These are phyloP conservation scores for Nepenthes gracilis DNA, from an alignment of 148 eudicot species.

Conservation along the genomic window DNA sequence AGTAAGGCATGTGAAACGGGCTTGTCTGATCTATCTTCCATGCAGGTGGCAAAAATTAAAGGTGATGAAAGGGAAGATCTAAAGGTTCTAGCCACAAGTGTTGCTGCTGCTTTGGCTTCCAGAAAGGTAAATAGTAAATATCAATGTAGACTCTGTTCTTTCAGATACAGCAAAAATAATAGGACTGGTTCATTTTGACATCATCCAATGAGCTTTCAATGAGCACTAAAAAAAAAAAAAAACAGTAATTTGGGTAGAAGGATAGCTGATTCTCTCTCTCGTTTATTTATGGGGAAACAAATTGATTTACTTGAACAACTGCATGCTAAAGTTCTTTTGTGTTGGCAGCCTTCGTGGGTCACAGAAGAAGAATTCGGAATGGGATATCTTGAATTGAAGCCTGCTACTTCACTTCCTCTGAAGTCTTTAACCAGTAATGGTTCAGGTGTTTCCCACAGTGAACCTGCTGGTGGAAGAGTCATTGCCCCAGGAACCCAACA, in stretches of 20 bases:
- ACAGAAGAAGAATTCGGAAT: constrained; percentile 97
- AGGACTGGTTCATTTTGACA: neutral
- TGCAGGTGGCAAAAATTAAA: constrained; percentile 95
- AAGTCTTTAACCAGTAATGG: constrained; percentile 41
- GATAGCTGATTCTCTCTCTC: too few species aligned
- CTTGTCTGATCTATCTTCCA: neutral
- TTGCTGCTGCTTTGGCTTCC: constrained; percentile 98
- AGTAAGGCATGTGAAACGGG: neutral
- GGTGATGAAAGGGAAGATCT: constrained; percentile 96
- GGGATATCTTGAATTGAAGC: constrained; percentile 84
- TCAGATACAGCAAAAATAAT: neutral
- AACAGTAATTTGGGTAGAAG: too few species aligned
- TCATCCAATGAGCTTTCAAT: neutral
- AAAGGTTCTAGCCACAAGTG: constrained; percentile 95
- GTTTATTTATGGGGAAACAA: too few species aligned
- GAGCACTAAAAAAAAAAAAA: too few species aligned
- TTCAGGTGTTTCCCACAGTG: constrained; percentile 31
- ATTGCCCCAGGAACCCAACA: constrained; percentile 37
- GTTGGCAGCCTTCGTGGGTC: constrained; percentile 81
- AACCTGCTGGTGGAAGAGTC: constrained; percentile 44
- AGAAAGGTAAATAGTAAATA: constrained; percentile 46
- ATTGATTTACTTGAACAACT: neutral
- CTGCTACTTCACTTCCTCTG: constrained; percentile 41
- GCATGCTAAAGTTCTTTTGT: neutral
- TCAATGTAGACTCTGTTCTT: neutral